These are phyloP conservation scores for Zymoseptoria pseudotritici DNA, from an alignment of 2,329 filamentous ascomycete genomes.

Conservation along the genomic window DNA sequence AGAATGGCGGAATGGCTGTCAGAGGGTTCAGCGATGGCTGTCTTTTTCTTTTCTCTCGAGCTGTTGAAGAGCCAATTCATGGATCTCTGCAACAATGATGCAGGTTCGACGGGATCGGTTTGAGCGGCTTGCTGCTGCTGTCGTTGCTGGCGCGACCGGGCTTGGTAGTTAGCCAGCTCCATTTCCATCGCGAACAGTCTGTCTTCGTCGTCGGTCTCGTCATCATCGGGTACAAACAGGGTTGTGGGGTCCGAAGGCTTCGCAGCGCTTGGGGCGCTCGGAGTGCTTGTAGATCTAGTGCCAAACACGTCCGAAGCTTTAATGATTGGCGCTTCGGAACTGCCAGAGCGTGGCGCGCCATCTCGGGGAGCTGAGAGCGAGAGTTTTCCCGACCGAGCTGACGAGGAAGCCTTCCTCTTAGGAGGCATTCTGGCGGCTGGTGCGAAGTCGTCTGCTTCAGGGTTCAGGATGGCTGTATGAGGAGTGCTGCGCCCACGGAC, in stretches of 20 bases:
- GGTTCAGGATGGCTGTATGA: conserved; percentile 11
- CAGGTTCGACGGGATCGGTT: background rate
- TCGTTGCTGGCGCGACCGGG: background rate
- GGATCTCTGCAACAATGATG: background rate
- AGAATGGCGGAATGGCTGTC: conserved; percentile 14
- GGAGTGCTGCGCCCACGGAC: conserved; percentile 2
- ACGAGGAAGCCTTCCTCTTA: conserved; percentile 25
- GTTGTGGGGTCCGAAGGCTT: background rate
- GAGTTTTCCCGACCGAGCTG: conserved; percentile 11
- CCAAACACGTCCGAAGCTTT: conserved; percentile 15
- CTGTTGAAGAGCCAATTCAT: background rate
- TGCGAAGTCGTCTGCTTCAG: conserved; percentile 19
- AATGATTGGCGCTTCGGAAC: conserved; percentile 11
- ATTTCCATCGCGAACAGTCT: background rate
- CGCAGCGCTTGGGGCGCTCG: background rate
- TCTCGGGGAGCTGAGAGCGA: conserved; percentile 6
- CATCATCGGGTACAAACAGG: conserved; percentile 1
- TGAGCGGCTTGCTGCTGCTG: background rate
- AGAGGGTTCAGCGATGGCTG: background rate
- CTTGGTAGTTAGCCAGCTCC: background rate
- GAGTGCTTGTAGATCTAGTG: background rate
- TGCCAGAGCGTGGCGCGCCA: background rate
- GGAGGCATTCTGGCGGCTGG: conserved; percentile 15
- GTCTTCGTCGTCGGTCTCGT: background rate
- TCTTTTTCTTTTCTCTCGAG: background rate